phyloP scores from a whole-genome alignment of 2,329 filamentous ascomycete species.

The Graphilbum sp. region DNA sequence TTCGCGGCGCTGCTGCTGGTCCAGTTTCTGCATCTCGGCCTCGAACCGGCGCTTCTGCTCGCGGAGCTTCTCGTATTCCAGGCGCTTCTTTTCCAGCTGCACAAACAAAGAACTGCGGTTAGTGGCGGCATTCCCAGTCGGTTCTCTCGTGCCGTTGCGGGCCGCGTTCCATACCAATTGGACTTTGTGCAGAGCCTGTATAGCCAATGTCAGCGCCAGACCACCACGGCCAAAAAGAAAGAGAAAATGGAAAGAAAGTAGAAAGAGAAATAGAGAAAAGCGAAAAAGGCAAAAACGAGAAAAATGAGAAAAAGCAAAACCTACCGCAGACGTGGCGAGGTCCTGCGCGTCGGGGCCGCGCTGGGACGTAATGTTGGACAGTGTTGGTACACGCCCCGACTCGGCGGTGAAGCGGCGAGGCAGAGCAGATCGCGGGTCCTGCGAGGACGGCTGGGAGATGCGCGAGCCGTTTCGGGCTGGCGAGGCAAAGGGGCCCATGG shows the following conservation, averaged over 20 bases:
- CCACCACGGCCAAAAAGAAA: slow-evolving; percentile 3
- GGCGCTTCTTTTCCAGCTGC: slow-evolving; percentile 83
- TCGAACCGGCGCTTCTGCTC: slow-evolving; percentile 84
- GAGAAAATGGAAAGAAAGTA: background rate
- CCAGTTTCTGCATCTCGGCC: slow-evolving; percentile 78
- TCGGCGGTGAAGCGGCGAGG: slow-evolving; percentile 92
- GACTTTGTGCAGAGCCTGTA: slow-evolving; percentile 52
- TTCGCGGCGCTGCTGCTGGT: slow-evolving; percentile 68
- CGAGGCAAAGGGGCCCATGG: slow-evolving; percentile 59
- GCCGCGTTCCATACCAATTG: slow-evolving; percentile 48
- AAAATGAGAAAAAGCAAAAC: slow-evolving; percentile 5
- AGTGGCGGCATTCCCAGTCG: background rate
- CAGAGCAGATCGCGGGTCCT: slow-evolving; percentile 61
- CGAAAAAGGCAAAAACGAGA: background rate
- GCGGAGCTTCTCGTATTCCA: slow-evolving; percentile 79
- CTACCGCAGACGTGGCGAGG: slow-evolving; percentile 22
- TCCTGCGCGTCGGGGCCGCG: slow-evolving; percentile 34
- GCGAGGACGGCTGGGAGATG: slow-evolving; percentile 39
- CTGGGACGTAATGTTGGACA: slow-evolving; percentile 43
- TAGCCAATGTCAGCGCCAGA: slow-evolving; percentile 5
- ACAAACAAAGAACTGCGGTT: background rate
- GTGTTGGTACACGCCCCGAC: slow-evolving; percentile 63
- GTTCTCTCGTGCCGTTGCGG: no score
- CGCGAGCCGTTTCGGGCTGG: slow-evolving; percentile 54
- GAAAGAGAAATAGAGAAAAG: background rate